A percentile compares a stretch with the other conserved stretches of the same genome.
phyloP scores from a whole-genome alignment of 768 basidiomycete species.

The Tricholoma sp. region DNA sequence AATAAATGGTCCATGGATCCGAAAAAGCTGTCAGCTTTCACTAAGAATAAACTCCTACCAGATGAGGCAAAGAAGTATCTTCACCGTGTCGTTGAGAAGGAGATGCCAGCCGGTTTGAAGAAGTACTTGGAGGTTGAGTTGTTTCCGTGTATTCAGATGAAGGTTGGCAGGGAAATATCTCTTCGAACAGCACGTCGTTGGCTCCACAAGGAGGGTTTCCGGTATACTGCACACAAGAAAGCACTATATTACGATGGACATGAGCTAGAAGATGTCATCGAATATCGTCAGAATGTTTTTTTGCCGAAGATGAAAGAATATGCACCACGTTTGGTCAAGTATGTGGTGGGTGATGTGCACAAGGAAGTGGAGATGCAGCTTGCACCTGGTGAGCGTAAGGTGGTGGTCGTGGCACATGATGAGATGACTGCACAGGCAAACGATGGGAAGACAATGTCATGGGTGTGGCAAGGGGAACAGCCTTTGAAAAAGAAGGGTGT shows the following conservation, averaged over 20 bases:
- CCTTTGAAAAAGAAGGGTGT: conserved; percentile 4
- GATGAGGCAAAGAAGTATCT: conserved; percentile 1
- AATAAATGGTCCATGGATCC: conserved; percentile 26
- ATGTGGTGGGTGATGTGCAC: background rate
- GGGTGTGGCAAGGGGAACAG: conserved; percentile 16
- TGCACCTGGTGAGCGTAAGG: background rate
- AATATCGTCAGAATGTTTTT: background rate
- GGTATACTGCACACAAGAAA: background rate
- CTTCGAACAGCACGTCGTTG: background rate
- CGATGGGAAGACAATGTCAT: conserved; percentile 23
- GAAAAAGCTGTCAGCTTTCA: background rate
- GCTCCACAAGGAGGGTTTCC: background rate
- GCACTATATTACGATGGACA: conserved; percentile 29
- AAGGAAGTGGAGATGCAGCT: background rate
- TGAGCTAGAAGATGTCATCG: background rate
- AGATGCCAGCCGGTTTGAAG: conserved; percentile 14
- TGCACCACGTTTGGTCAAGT: background rate
- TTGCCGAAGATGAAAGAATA: conserved; percentile 20
- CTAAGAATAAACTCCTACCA: conserved; percentile 4
- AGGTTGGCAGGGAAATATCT: background rate
- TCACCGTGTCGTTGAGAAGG: conserved; percentile 2
- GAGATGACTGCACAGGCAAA: conserved; percentile 30
- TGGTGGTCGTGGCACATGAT: background rate
- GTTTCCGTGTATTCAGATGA: background rate
- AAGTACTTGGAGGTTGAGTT: background rate